Percentiles rank a stretch among this genome's conserved stretches.
These are phyloP conservation scores for Neurospora hispaniola DNA, from an alignment of 495 filamentous ascomycete genomes.

Conservation along the genomic window DNA sequence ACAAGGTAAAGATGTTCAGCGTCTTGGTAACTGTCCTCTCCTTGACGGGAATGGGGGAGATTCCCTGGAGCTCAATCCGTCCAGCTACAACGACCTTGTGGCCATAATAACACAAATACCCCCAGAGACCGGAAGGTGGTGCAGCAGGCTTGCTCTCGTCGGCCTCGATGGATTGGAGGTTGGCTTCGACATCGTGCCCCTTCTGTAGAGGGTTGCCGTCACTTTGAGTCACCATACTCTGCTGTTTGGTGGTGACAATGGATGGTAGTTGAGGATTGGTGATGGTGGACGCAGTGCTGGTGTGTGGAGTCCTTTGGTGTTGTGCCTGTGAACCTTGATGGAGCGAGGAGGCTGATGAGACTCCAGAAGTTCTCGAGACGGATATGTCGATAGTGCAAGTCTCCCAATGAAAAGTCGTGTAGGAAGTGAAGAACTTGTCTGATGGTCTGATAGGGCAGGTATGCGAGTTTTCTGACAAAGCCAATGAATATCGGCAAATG, in stretches of 20 bases:
- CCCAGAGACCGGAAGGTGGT: not conserved
- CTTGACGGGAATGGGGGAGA: slow-evolving; percentile 40
- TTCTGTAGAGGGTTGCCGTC: not conserved
- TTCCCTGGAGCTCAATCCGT: slow-evolving; percentile 37
- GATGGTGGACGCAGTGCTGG: not conserved
- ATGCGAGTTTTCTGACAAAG: not conserved
- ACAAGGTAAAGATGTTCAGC: slow-evolving; percentile 37
- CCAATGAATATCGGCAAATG: not conserved
- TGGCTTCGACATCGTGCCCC: not conserved
- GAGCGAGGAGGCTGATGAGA: not conserved
- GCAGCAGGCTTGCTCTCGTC: not conserved
- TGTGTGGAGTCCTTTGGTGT: not conserved
- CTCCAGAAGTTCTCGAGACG: not conserved
- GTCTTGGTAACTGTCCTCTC: slow-evolving; percentile 39
- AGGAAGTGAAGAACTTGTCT: not conserved
- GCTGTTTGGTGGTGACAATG: not conserved
- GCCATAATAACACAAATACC: not conserved
- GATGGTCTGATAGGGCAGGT: not conserved
- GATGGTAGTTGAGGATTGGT: not conserved
- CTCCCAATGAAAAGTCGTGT: not conserved
- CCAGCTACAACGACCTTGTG: slow-evolving; percentile 5
- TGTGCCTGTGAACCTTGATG: not conserved
- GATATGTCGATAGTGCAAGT: not conserved
- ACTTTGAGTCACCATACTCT: not conserved
- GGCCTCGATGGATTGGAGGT: not conserved